A percentile compares a stretch with the other conserved stretches of the same genome.
Conservation (phyloP, 2,329 filamentous ascomycete species). For the Sordariomycetes sp. region DNA sequence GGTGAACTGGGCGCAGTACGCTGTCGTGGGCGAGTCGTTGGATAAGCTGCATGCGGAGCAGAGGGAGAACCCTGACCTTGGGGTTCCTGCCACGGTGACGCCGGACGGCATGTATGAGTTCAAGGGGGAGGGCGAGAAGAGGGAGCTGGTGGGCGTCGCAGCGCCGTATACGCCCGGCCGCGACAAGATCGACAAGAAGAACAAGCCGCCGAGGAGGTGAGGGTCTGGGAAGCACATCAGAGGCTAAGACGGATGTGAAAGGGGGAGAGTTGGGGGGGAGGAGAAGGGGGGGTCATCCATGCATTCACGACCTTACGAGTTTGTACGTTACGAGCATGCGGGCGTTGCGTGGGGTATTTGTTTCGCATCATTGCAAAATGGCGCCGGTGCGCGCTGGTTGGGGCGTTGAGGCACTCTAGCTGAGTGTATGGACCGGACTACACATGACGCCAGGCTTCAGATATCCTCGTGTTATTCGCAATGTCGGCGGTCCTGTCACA, state of each 20-base stretch:
- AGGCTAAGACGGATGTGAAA: background rate
- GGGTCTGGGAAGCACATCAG: background rate
- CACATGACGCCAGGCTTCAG: background rate
- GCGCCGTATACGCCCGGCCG: slow-evolving; percentile 40
- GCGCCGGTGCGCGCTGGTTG: background rate
- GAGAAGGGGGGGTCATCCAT: background rate
- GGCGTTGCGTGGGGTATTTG: background rate
- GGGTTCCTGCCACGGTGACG: slow-evolving; percentile 30
- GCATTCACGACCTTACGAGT: background rate
- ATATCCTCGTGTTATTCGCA: background rate
- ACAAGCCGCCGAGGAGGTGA: slow-evolving; percentile 12
- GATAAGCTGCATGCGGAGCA: slow-evolving; percentile 81
- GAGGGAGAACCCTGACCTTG: slow-evolving; percentile 45
- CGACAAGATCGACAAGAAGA: slow-evolving; percentile 30
- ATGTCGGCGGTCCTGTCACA: background rate
- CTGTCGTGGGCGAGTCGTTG: slow-evolving; percentile 64
- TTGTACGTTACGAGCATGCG: background rate
- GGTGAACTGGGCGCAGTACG: slow-evolving; percentile 92
- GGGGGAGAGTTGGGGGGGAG: too few relatives aligned
- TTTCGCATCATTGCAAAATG: background rate
- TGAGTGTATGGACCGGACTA: background rate
- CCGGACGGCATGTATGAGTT: slow-evolving; percentile 37
- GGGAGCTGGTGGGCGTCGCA: slow-evolving; percentile 35
- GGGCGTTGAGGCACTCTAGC: background rate
- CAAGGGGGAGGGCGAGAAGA: slow-evolving; percentile 27